These are phyloP conservation scores for Podaxis sp. DNA, from an alignment of 768 basidiomycete genomes.

Conservation along the genomic window DNA sequence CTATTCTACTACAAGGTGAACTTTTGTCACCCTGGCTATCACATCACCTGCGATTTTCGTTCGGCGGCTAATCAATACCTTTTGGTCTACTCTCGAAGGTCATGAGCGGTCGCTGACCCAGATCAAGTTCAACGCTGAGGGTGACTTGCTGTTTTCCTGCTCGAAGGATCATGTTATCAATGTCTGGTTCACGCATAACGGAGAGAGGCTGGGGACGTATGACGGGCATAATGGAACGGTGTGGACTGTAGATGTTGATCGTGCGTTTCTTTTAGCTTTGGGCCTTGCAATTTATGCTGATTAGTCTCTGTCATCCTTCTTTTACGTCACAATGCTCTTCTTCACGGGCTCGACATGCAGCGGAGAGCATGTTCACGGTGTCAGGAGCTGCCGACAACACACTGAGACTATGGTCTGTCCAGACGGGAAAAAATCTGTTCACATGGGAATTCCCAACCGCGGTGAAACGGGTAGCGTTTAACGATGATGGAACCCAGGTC, in stretches of 20 bases:
- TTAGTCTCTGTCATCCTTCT: constrained; percentile 4
- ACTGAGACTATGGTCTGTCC: constrained; percentile 86
- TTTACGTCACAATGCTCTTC: neutral
- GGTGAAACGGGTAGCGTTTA: constrained; percentile 94
- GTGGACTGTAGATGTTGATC: constrained; percentile 96
- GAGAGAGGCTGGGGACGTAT: constrained; percentile 95
- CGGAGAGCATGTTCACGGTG: constrained; percentile 81
- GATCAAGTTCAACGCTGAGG: constrained; percentile 96
- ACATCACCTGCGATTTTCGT: neutral
- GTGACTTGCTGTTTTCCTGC: constrained; percentile 93
- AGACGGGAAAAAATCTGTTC: constrained; percentile 88
- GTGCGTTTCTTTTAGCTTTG: constrained; percentile 47
- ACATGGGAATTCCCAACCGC: constrained; percentile 99
- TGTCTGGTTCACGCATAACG: constrained; percentile 97
- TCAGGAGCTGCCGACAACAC: constrained; percentile 95
- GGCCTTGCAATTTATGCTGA: neutral
- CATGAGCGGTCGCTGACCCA: constrained; percentile 97
- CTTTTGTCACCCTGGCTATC: neutral
- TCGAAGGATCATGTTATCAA: constrained; percentile 96
- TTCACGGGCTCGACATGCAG: constrained; percentile 32
- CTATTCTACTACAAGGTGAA: constrained; percentile 72
- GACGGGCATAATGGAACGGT: constrained; percentile 94
- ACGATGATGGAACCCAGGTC: constrained; percentile 77
- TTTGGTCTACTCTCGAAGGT: constrained; percentile 46
- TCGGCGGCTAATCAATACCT: constrained; percentile 16